Conservation (phyloP, 2,329 filamentous ascomycete genomes). For the Pseudodiploospora longispora region DNA sequence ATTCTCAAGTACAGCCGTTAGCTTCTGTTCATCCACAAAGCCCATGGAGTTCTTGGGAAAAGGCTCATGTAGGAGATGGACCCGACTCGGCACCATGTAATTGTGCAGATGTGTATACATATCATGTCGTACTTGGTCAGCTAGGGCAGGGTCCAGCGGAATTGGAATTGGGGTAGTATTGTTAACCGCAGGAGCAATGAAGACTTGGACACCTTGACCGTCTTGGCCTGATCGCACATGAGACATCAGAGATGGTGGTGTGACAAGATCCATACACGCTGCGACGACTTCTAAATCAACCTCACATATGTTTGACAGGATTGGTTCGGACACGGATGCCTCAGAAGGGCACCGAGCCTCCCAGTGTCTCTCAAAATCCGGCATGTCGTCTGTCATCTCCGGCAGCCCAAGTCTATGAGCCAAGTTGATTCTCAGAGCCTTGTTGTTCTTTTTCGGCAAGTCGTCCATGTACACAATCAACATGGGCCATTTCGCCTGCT, state of each 20-base stretch:
- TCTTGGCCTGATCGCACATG: conserved; percentile 8
- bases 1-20: conserved; percentile 11
- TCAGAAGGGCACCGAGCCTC: conserved; percentile 39
- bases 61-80: conserved; percentile 24
- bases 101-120: conserved; percentile 17
- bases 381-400: conserved; percentile 35
- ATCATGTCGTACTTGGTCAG: not conserved
- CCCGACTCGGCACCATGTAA: conserved; percentile 31
- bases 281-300: conserved; percentile 23
- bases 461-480: conserved; percentile 47
- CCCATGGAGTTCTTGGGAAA: conserved; percentile 23
- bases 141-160: conserved; percentile 9
- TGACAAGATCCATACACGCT: conserved; percentile 13
- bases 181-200: conserved; percentile 14
- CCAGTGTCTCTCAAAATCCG: conserved; percentile 37
- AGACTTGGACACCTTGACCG: conserved; percentile 10
- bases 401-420: conserved; percentile 38
- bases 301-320: conserved; percentile 25
- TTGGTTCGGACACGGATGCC: conserved; percentile 34
- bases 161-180: not conserved
- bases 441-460: conserved; percentile 48
- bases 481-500: conserved; percentile 44
- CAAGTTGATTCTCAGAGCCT: conserved; percentile 46
- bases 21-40: conserved; percentile 25
- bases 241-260: conserved; percentile 12